Evolutionary conservation across 306 rosid genomes (phyloP).

Genomic region (Malus domestica): DNA sequence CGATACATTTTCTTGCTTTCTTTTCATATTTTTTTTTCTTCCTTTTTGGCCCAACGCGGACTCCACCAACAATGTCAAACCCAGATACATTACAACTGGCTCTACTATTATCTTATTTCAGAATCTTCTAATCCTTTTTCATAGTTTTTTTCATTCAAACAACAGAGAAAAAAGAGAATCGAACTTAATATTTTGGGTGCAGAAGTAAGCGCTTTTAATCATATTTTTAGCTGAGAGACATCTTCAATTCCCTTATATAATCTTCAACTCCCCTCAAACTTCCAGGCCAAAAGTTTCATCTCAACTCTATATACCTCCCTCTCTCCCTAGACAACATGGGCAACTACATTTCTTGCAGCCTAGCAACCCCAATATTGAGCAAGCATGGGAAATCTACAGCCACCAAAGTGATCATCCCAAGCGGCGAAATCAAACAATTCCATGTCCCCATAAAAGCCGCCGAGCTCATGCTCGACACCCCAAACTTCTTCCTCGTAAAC

Average conservation of each 20-base stretch:
- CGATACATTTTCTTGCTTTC: too few relatives aligned
- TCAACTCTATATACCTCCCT: not conserved
- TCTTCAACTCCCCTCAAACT: not conserved
- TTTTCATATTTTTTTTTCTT: too few relatives aligned
- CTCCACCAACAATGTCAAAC: constrained; percentile 14
- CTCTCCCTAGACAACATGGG: constrained; percentile 35
- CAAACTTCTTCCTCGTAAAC: constrained; percentile 62
- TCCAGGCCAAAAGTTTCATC: not conserved
- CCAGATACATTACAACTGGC: constrained; percentile 1
- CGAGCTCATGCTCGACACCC: constrained; percentile 77
- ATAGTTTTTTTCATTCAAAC: not conserved
- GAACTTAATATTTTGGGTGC: too few relatives aligned
- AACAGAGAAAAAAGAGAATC: too few relatives aligned
- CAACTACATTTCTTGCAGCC: constrained; percentile 64
- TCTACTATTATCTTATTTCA: not conserved
- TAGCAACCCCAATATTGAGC: constrained; percentile 29
- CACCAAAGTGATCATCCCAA: constrained; percentile 56
- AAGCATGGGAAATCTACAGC: constrained; percentile 17
- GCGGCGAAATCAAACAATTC: constrained; percentile 43
- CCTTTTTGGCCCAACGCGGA: too few relatives aligned
- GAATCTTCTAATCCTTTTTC: constrained; percentile 1
- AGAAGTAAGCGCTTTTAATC: not conserved
- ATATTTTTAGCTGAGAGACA: not conserved
- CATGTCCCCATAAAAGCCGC: constrained; percentile 45
- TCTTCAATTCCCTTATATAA: not conserved